Conservation (phyloP, 345 rosid species). For the Hibiscus syriacus region DNA sequence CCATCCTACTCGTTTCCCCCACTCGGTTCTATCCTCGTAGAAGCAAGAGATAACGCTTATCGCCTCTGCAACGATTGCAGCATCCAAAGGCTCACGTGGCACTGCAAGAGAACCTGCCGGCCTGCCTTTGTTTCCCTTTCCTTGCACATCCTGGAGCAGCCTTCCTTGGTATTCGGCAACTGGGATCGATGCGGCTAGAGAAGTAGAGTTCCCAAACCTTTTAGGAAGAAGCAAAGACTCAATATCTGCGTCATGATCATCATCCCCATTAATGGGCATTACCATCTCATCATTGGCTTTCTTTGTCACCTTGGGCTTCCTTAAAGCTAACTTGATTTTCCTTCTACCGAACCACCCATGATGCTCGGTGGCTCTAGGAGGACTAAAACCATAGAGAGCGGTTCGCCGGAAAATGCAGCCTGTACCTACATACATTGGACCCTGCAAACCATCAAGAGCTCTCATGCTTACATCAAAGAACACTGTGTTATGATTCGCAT, state of each 20-base stretch:
- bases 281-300: slow-evolving; percentile 45
- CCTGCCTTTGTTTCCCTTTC: slow-evolving; percentile 46
- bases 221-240: slow-evolving; percentile 59
- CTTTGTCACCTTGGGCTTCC: slow-evolving; percentile 39
- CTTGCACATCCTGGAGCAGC: slow-evolving; percentile 57
- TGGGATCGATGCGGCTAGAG: slow-evolving; percentile 61
- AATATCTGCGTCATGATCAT: slow-evolving; percentile 56
- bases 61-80: slow-evolving; percentile 77
- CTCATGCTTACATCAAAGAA: slow-evolving; percentile 64
- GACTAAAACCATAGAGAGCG: slow-evolving; percentile 62
- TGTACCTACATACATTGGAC: slow-evolving; percentile 62
- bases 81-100: slow-evolving; percentile 73
- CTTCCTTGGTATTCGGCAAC: slow-evolving; percentile 78
- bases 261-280: slow-evolving; percentile 38
- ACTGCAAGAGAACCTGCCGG: slow-evolving; percentile 72
- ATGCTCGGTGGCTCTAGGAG: slow-evolving; percentile 66
- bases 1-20: slow-evolving; percentile 85
- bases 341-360: slow-evolving; percentile 64
- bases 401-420: slow-evolving; percentile 60
- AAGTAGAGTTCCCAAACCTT: slow-evolving; percentile 60
- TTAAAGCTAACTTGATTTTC: slow-evolving; percentile 49
- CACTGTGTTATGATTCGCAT: slow-evolving; percentile 57
- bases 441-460: slow-evolving; percentile 58
- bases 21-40: slow-evolving; percentile 75
- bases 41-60: slow-evolving; percentile 72